Conservation (phyloP, 2,329 filamentous ascomycete species). For the Clonostachys rhizophaga region DNA sequence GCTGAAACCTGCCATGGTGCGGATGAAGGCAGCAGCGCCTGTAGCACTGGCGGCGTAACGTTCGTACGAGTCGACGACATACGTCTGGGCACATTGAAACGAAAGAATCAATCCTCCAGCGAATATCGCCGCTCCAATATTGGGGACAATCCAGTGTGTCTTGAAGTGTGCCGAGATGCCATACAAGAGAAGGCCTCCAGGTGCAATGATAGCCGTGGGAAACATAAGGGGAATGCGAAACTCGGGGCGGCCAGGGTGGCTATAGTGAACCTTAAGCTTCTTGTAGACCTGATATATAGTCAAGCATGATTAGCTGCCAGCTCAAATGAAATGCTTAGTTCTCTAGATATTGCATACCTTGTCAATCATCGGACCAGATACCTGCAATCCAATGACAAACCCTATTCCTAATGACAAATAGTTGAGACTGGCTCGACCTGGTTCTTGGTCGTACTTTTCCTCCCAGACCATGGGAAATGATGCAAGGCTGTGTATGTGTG, state of each 20-base stretch:
- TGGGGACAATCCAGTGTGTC: slow-evolving; percentile 48
- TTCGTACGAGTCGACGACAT: slow-evolving; percentile 48
- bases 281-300: slow-evolving; percentile 13
- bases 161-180: slow-evolving; percentile 35
- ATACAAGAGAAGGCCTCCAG: slow-evolving; percentile 43
- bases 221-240: slow-evolving; percentile 27
- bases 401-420: slow-evolving; percentile 49
- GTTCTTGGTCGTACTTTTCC: slow-evolving; percentile 37
- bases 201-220: slow-evolving; percentile 31
- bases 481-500: slow-evolving; percentile 27
- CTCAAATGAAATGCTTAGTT: not conserved
- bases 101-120: slow-evolving; percentile 47
- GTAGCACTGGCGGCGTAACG: slow-evolving; percentile 31
- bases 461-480: slow-evolving; percentile 47
- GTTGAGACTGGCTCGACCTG: slow-evolving; percentile 41
- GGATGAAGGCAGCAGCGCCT: slow-evolving; percentile 48
- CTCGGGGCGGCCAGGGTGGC: slow-evolving; percentile 20
- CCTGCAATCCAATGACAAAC: slow-evolving; percentile 47
- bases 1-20: slow-evolving; percentile 49
- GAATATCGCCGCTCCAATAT: slow-evolving; percentile 45
- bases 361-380: slow-evolving; percentile 37
- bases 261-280: slow-evolving; percentile 13
- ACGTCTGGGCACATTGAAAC: slow-evolving; percentile 55
- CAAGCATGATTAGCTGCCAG: not conserved
- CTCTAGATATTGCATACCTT: slow-evolving; percentile 10